These are phyloP conservation scores for Colletotrichum higginsianum DNA, from an alignment of 2,329 filamentous ascomycete species.

Conservation along the genomic window DNA sequence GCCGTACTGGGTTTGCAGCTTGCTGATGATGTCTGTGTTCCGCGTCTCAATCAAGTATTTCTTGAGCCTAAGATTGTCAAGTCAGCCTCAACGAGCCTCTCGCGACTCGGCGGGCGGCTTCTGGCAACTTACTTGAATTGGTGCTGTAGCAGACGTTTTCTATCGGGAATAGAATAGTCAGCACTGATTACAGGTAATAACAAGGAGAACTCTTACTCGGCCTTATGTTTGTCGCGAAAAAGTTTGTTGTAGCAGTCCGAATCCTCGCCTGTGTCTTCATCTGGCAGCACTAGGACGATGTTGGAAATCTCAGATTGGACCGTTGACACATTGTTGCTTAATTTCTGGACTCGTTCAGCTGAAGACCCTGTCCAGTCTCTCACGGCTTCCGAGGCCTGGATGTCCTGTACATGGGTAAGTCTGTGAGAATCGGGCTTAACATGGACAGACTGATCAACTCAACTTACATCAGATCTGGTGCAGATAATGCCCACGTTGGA, in stretches of 20 bases:
- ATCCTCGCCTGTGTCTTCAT: slow-evolving; percentile 30
- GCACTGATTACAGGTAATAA: background rate
- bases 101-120: background rate
- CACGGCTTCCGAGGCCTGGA: slow-evolving; percentile 51
- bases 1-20: slow-evolving; percentile 51
- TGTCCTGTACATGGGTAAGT: slow-evolving; percentile 46
- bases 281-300: slow-evolving; percentile 12
- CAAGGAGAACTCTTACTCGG: background rate
- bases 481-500: slow-evolving; percentile 61
- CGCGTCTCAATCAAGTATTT: slow-evolving; percentile 55
- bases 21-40: slow-evolving; percentile 52
- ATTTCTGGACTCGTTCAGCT: slow-evolving; percentile 41
- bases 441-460: too few species aligned
- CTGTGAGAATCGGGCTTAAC: too few species aligned
- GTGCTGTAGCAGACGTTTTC: background rate
- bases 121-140: slow-evolving; percentile 46
- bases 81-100: background rate
- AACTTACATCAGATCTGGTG: slow-evolving; percentile 57
- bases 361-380: slow-evolving; percentile 50
- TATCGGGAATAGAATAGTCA: background rate
- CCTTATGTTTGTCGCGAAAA: background rate
- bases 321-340: slow-evolving; percentile 39
- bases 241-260: background rate
- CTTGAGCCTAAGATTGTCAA: slow-evolving; percentile 47
- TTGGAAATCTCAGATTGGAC: slow-evolving; percentile 34